Evolutionary conservation across 1,139 yeast genomes (phyloP), one percentile per base, ranked within the genome.

Genomic region (Suhomyces bolitotheri): DNA sequence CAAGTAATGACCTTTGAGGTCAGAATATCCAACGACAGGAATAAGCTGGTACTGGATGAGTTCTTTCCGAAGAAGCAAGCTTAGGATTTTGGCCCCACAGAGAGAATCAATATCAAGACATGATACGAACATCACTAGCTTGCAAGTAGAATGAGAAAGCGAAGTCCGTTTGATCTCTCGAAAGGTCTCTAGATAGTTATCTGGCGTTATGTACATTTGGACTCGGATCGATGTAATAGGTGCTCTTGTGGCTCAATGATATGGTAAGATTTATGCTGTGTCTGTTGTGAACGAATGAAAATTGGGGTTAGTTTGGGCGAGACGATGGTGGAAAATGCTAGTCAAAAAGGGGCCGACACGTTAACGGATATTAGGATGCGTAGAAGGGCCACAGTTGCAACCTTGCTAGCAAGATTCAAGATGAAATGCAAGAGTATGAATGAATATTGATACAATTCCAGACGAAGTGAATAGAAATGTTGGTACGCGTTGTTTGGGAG

Each of bases 21-120:
- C 97, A 8, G 81, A 64, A 53, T 88, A 92, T 1, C 99, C 99
- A 13, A 88, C 90, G n/a, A 92, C 90, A 0, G 99, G 98, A 9
- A 89, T 80, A 36, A 89, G 67, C 57, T 92, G 96, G 55, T 83
- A 87, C 44, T 90, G 95, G 11, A 92, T 80, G 53, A 90, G 69
- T 51, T 88, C 95, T 44, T 84, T 81, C 58, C 87, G 82, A 43
- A 92, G 70, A 37, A 88, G 65, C 30, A 73, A 62, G 22, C 92
- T 71, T 21, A 92, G 65, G 56, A 89, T 83, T 54, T 80, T 83
- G 27, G 95, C 80, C 0, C 96, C 87, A 64, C 97, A 92, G 17
- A 94, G 66, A 27, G 97, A 89, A 65, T 94, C 99, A 27, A 92
- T 82, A 58, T 85, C 88, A 48, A 90, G 69, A 60, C 96, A 87